These are phyloP conservation scores for Sclerotinia trifoliorum DNA, from an alignment of 2,329 filamentous ascomycete species.

Conservation along the genomic window DNA sequence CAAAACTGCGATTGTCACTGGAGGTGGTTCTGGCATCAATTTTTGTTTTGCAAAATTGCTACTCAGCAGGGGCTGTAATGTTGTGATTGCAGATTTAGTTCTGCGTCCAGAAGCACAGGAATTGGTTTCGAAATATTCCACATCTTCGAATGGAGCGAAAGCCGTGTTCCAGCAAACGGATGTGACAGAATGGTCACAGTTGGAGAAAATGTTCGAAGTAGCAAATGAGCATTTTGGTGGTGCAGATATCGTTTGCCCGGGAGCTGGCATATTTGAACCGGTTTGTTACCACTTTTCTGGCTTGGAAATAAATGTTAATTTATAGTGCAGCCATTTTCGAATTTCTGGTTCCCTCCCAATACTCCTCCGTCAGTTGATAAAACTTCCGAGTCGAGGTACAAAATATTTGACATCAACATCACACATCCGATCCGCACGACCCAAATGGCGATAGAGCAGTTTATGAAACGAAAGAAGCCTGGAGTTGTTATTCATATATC, in stretches of 20 bases:
- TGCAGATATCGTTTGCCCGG: constrained; percentile 44
- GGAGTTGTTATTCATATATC: constrained; percentile 47
- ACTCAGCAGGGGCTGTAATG: constrained; percentile 45
- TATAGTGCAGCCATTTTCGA: constrained; percentile 45
- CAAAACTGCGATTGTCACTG: constrained; percentile 54
- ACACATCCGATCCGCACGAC: constrained; percentile 53
- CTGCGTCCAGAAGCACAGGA: constrained; percentile 46
- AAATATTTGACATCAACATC: constrained; percentile 50
- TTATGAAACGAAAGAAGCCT: constrained; percentile 41
- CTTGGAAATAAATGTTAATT: background rate
- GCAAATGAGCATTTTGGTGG: constrained; percentile 41
- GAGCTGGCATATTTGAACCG: constrained; percentile 49
- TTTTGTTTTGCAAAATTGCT: constrained; percentile 47
- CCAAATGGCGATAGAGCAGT: constrained; percentile 50
- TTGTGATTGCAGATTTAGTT: constrained; percentile 47
- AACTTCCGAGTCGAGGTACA: constrained; percentile 44
- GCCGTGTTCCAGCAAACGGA: constrained; percentile 47
- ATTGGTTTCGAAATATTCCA: constrained; percentile 33
- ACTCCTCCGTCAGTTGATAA: constrained; percentile 45
- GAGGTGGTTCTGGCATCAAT: constrained; percentile 54
- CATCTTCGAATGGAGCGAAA: constrained; percentile 27
- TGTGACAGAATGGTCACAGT: constrained; percentile 44
- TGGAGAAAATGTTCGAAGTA: constrained; percentile 40
- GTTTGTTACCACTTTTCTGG: constrained; percentile 32
- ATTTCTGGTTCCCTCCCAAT: constrained; percentile 51